phyloP scores from a whole-genome alignment of 352 stramenopile genomes.

The Pythium sp. region DNA sequence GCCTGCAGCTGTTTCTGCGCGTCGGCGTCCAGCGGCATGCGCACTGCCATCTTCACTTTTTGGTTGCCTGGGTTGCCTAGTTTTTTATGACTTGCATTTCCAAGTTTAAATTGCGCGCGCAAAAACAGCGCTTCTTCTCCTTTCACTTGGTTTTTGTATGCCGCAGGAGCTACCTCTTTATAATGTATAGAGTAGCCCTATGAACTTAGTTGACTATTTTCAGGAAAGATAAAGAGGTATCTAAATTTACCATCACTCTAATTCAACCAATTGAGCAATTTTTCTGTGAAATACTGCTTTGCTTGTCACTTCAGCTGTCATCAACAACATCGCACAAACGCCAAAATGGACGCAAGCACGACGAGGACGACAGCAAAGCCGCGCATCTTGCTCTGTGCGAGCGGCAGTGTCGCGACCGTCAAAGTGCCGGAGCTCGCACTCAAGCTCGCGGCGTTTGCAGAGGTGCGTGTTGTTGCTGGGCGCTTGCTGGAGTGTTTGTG shows the following conservation, averaged over 20 bases:
- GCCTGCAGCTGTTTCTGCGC: conserved; percentile 28
- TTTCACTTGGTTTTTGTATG: no score
- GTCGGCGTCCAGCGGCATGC: conserved; percentile 12
- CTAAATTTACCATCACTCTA: no score
- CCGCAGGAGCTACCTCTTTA: no score
- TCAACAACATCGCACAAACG: background rate
- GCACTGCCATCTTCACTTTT: background rate
- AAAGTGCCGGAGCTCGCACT: conserved; percentile 85
- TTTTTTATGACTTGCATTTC: no score
- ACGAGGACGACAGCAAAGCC: conserved; percentile 20
- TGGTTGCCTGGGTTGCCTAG: background rate
- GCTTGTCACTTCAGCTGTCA: no score
- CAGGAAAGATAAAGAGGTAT: no score
- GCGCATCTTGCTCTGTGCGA: conserved; percentile 71
- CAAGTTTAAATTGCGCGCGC: no score
- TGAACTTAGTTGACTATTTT: no score
- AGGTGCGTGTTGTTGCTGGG: conserved; percentile 33
- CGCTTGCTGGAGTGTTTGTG: background rate
- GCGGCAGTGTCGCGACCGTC: conserved; percentile 84
- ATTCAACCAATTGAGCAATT: no score
- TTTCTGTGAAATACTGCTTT: no score
- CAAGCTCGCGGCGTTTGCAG: conserved; percentile 43
- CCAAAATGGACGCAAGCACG: conserved; percentile 1
- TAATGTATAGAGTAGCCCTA: no score
- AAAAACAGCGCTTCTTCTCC: no score